A percentile compares a stretch with the other conserved stretches of the same genome.
phyloP scores from a whole-genome alignment of 495 filamentous ascomycete genomes.

The Venustampulla echinocandica region DNA sequence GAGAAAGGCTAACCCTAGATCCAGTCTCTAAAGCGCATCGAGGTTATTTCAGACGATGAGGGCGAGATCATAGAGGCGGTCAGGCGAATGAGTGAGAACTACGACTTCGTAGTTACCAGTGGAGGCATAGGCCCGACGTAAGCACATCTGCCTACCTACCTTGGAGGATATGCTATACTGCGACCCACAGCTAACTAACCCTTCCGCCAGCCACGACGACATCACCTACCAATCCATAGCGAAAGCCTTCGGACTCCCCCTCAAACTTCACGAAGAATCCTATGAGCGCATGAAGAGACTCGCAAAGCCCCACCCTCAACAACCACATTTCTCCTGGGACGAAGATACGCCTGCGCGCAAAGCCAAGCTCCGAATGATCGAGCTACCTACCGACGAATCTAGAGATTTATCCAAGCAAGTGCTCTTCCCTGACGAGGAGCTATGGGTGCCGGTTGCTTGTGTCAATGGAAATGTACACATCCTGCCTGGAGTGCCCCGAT shows the following conservation, averaged over 20 bases:
- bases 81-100: slow-evolving; percentile 72
- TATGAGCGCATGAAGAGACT: slow-evolving; percentile 75
- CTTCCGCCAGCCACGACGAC: slow-evolving; percentile 84
- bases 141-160: slow-evolving; percentile 23
- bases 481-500: slow-evolving; percentile 76
- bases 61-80: slow-evolving; percentile 82
- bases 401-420: slow-evolving; percentile 53
- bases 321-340: slow-evolving; percentile 79
- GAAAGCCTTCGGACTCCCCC: slow-evolving; percentile 69
- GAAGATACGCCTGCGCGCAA: slow-evolving; percentile 65
- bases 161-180: neutral
- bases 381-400: slow-evolving; percentile 64
- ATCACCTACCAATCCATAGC: slow-evolving; percentile 95
- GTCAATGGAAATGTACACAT: slow-evolving; percentile 93
- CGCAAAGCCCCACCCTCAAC: slow-evolving; percentile 58
- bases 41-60: slow-evolving; percentile 90
- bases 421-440: slow-evolving; percentile 65
- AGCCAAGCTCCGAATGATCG: slow-evolving; percentile 83
- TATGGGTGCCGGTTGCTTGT: slow-evolving; percentile 84
- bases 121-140: slow-evolving; percentile 95
- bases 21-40: slow-evolving; percentile 70
- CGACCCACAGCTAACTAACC: slow-evolving; percentile 5
- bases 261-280: slow-evolving; percentile 67
- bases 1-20: neutral
- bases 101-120: slow-evolving; percentile 90